phyloP scores from a whole-genome alignment of 208 protist species.

The Naegleria gruberi region DNA sequence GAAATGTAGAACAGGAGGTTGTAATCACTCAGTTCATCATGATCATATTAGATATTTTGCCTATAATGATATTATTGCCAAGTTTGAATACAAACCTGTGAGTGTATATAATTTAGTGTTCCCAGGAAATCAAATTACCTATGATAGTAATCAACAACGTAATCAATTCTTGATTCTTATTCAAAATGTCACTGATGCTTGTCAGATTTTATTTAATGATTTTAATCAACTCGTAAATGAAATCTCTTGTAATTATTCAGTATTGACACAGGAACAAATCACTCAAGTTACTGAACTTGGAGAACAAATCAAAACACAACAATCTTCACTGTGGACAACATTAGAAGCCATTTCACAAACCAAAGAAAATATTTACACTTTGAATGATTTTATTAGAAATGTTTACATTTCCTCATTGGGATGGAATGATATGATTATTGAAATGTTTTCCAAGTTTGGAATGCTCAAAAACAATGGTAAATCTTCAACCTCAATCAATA shows the following conservation, averaged over 20 bases:
- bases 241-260: neutral
- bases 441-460: neutral
- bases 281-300: neutral
- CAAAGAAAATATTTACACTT: neutral
- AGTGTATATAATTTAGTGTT: neutral
- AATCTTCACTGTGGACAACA: neutral
- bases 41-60: constrained; percentile 13
- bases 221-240: neutral
- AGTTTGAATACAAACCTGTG: neutral
- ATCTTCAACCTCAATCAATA: neutral
- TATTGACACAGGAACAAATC: neutral
- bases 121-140: neutral
- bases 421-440: neutral
- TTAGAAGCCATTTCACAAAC: neutral
- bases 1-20: neutral
- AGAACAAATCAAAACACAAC: neutral
- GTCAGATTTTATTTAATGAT: neutral
- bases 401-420: neutral
- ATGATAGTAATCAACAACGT: neutral
- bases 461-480: too few relatives aligned
- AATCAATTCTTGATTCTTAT: neutral
- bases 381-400: neutral
- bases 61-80: neutral
- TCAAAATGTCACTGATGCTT: neutral
- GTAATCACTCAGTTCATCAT: neutral